Evolutionary conservation across 2,329 filamentous ascomycete species (phyloP).

Genomic region (Daldinia sp.): DNA sequence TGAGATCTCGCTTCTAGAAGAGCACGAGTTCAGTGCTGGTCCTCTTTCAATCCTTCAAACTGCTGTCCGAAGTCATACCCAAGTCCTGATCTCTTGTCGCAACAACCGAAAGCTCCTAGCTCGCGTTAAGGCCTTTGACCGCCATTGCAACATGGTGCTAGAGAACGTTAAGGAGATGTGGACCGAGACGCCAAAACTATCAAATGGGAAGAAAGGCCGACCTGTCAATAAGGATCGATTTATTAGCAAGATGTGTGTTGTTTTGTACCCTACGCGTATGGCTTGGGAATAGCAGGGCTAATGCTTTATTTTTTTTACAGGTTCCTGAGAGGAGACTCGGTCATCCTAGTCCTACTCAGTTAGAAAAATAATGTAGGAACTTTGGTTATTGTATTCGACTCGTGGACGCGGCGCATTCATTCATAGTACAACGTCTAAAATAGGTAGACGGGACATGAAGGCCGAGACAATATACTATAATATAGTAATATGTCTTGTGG

Average conservation of each 20-base stretch:
- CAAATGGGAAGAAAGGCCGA: conserved; percentile 86
- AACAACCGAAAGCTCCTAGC: conserved; percentile 98
- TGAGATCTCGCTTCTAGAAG: conserved; percentile 69
- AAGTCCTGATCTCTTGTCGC: conserved; percentile 95
- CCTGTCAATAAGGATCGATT: conserved; percentile 98
- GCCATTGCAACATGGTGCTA: conserved; percentile 98
- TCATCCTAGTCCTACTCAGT: conserved; percentile 86
- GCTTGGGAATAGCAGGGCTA: conserved; percentile 5
- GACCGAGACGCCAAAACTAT: conserved; percentile 88
- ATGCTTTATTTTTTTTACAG: conserved; percentile 51
- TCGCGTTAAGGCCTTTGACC: conserved; percentile 96
- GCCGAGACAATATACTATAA: conserved; percentile 11
- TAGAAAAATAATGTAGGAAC: conserved; percentile 51
- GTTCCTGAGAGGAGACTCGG: conserved; percentile 87
- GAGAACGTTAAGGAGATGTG: conserved; percentile 99
- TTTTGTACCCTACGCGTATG: neutral
- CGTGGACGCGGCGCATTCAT: conserved; percentile 11
- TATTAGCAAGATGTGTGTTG: conserved; percentile 90
- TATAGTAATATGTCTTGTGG: conserved; percentile 12
- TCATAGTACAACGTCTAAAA: conserved; percentile 18
- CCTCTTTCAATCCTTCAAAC: conserved; percentile 95
- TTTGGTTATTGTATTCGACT: conserved; percentile 7
- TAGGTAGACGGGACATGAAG: conserved; percentile 9
- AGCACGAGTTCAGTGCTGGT: conserved; percentile 81
- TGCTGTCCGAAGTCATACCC: conserved; percentile 90